Evolutionary conservation across 352 stramenopile genomes (phyloP), one percentile per base, ranked within the genome.

Genomic region (Pythium utonaiense): DNA sequence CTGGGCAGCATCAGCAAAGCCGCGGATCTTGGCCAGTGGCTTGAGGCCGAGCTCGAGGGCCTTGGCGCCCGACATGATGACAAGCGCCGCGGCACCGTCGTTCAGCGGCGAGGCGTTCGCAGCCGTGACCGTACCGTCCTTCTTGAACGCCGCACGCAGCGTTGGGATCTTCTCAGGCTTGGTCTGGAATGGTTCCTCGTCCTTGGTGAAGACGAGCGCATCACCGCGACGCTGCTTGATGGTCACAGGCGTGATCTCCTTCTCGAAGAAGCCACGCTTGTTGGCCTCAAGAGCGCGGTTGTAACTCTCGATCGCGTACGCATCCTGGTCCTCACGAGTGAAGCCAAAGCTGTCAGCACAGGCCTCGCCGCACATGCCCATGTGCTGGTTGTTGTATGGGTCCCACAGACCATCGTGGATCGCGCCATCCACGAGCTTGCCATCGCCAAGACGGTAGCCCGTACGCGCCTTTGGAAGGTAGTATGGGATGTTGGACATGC

Each of bases 401-500:
- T 99, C 96, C 95, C 91, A 98, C 1, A 99, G 73, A 19, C 96
- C 96, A 64, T 99, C 97, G 61, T 98, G 82, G 49, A 99, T 90
- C 59, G 98, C 88, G 36, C 86, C 86, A 58, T 95, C 86, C n/a
- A 96, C 80, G 24, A 95, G 60, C 66, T 90, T 86, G 36, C 78
- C 79, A 66, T 99, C 81, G n/a, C 96, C 96, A 21, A 98, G 83
- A 7, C 88, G 80, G 65, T 95, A 97, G 42, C 96, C 96, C 40
- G 75, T 80, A 44, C 97, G 80, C 25, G 93, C 94, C 68, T 96
- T 93, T 13, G 77, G 80, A 22, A 99, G 69, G 78, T 99, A 99
- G 75, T 99, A 95, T 21, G 97, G 97, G 62, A 98, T 89, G 71
- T 99, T 99, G 31, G 82, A 93, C 97, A 99, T 99, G 72, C 85